Evolutionary conservation across 148 eudicot species (phyloP), one percentile per base, ranked within the genome.

Genomic region (Cornus controversa): DNA sequence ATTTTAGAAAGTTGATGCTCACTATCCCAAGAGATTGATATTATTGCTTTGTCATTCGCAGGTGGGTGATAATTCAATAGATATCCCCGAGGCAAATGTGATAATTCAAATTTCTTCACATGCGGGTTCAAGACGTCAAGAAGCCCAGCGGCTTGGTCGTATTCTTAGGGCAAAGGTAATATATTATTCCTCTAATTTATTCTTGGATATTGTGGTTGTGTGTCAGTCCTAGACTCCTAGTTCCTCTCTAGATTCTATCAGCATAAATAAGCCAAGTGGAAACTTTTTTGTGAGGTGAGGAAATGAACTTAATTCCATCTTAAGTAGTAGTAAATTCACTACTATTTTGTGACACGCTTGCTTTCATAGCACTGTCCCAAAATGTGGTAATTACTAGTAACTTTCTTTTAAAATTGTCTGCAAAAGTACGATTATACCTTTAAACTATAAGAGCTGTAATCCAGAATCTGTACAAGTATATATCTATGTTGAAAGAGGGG

Each of bases 81-180:
- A 90, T 84, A 88, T 88, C 66, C 91, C 94, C 10, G 90, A 90
- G 85, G 97, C 91, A 80, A 90, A 90, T 90, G 94, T 91, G 82
- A 96, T 96, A 20, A 94, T 94, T 65, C 98, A 94, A 81, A 94
- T 94, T 79, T 94, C 98, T n/a, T 94, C 98, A 14, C 98, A 93
- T 80, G 97, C 98, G 78, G 99, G 99, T 89, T 96, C 99, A 81
- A 93, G 99, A 84, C 98, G 99, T 91, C 99, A 96, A 93, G 98
- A 96, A 89, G 99, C 99, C 75, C 99, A 93, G 71, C 93, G 98
- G 57, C 99, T 96, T 82, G 99, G 99, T 74, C 99, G 99, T 93
- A 96, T 96, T 91, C 99, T 96, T 78, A 96, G 99, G 89, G 99
- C 99, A 16, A 96, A 96, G 97, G 81, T 70, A 50, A 23, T 66